Base-by-base conservation (phyloP, 441 rosid genomes). In the Geranium incanum region DNA sequence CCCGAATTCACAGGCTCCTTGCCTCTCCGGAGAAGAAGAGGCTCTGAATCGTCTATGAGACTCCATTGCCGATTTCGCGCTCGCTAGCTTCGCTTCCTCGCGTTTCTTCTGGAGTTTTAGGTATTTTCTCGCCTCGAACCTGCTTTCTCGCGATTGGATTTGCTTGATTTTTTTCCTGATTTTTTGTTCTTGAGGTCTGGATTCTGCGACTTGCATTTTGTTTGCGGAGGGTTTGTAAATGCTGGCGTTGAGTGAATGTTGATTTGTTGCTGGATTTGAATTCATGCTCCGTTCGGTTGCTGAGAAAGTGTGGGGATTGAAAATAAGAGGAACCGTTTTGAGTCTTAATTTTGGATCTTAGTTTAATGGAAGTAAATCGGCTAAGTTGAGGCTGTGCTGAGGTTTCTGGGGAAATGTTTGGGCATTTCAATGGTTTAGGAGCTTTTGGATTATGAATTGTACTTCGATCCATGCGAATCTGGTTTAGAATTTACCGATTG, bases 261-360 rank as follows among this genome's bases (percentile, higher is more conserved):
- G 21, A 38, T 43, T 45, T 19, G n/a, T 28, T 60, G n/a, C 18
- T 21, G 70, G 52, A 39, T 63, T 74, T 68, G 21, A 15, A 2
- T 43, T 43, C 16, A 16, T 59, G 8, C 23, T 79, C 59, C 67
- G 70, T 63, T 68, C 75, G 74, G 8, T 50, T 75, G 68, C 63
- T n/a, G 43, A 18, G 68, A 68, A 72, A 69, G 39, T 23, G 13
- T 6, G 66, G 66, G 36, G n/a, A 65, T 23, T 64, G 39, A 9
- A 18, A 62, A 62, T 1, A 62, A 62, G 33, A 64, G 33, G 18
- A 12, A 64, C 28, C 12, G 5, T 28, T 23, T 23, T 36, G 43
- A 65, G 36, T 28, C 36, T 36, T 15, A 36, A 12, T 28, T 36
- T 36, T 36, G 68, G 38, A 65, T 65, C 19, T 28, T 65, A 36